A percentile compares a stretch with the other conserved stretches of the same genome.
Evolutionary conservation across 1,139 yeast species (phyloP).

Genomic region (Trichomonascaceae sp.): DNA sequence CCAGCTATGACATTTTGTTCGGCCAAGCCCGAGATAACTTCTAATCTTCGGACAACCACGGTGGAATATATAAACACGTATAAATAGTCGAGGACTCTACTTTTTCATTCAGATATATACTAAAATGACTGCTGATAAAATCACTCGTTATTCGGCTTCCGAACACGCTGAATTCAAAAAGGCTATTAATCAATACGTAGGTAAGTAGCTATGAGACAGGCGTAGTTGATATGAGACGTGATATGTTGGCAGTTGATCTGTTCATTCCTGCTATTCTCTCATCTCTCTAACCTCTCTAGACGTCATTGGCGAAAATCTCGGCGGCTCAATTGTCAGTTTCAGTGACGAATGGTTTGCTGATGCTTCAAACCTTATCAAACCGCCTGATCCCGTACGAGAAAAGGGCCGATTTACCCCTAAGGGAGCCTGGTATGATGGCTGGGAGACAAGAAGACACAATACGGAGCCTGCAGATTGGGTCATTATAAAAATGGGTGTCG

Average conservation of each 20-base stretch:
- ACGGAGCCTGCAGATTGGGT: conserved; percentile 82
- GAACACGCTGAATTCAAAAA: conserved; percentile 18
- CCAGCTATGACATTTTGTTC: not conserved
- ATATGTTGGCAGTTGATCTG: too few relatives aligned
- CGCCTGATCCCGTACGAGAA: conserved; percentile 72
- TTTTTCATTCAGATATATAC: not conserved
- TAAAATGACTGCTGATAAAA: not conserved
- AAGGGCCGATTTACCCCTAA: conserved; percentile 71
- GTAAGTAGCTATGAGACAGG: conserved; percentile 1
- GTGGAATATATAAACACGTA: not conserved
- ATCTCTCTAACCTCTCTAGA: conserved; percentile 32
- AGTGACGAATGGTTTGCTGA: conserved; percentile 96
- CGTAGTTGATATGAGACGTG: too few relatives aligned
- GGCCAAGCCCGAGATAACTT: not conserved
- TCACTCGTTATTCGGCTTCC: conserved; percentile 2
- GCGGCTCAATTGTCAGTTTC: conserved; percentile 61
- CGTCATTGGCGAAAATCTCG: conserved; percentile 78
- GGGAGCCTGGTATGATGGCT: conserved; percentile 98
- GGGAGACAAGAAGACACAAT: conserved; percentile 97
- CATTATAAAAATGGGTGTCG: conserved; percentile 72
- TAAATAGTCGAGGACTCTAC: not conserved
- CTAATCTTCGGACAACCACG: not conserved
- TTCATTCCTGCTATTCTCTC: too few relatives aligned
- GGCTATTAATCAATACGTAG: conserved; percentile 21
- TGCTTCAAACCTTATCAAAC: conserved; percentile 81